Evolutionary conservation across 2,329 filamentous ascomycete genomes (phyloP).

Genomic region (Ascochyta pisi): DNA sequence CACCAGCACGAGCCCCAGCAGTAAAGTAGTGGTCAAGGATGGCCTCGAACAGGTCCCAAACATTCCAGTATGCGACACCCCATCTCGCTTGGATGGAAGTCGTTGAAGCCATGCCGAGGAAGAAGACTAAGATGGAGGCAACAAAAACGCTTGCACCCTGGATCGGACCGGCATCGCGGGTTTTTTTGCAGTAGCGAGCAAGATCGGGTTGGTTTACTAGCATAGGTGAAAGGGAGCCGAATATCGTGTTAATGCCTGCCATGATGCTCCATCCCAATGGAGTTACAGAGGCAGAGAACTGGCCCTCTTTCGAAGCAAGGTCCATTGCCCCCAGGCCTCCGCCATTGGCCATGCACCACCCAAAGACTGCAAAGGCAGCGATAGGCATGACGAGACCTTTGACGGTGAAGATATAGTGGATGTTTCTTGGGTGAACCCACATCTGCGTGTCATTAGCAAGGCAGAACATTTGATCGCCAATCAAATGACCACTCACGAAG

Average conservation of each 20-base stretch:
- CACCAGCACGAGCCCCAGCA: constrained; percentile 47
- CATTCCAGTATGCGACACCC: constrained; percentile 54
- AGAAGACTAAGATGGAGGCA: constrained; percentile 50
- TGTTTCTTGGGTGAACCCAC: constrained; percentile 44
- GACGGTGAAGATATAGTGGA: constrained; percentile 34
- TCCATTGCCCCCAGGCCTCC: constrained; percentile 33
- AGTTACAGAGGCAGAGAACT: constrained; percentile 14
- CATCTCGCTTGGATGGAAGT: constrained; percentile 44
- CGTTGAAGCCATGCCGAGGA: constrained; percentile 51
- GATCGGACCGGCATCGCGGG: constrained; percentile 37
- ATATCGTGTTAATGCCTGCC: constrained; percentile 52
- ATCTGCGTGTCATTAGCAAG: constrained; percentile 7
- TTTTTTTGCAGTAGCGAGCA: constrained; percentile 49
- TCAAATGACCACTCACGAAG: constrained; percentile 20
- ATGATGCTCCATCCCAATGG: constrained; percentile 49
- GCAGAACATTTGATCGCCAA: background rate
- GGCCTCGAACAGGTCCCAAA: constrained; percentile 55
- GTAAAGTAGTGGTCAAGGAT: constrained; percentile 52
- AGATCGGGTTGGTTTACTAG: constrained; percentile 54
- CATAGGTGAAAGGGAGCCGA: constrained; percentile 51
- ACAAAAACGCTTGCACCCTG: constrained; percentile 49
- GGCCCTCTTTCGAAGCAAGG: constrained; percentile 19
- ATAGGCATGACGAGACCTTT: constrained; percentile 44
- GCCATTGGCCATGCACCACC: constrained; percentile 46
- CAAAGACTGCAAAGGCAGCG: constrained; percentile 45